Percentiles rank a stretch among this genome's conserved stretches.
Evolutionary conservation across 2,329 filamentous ascomycete genomes (phyloP).

Genomic region (Fusarium globosum): DNA sequence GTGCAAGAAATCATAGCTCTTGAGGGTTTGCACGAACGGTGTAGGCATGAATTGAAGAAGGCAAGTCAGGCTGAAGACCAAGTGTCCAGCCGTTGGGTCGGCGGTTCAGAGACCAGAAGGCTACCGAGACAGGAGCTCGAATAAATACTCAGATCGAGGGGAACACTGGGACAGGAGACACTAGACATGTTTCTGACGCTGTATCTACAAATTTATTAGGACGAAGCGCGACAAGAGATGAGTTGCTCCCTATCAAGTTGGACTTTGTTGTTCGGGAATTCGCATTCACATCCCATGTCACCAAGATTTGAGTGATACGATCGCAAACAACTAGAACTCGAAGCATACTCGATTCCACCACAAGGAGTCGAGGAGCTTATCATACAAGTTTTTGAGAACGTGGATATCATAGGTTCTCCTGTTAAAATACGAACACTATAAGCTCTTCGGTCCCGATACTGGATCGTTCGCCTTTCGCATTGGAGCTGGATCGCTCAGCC

Average conservation of each 20-base stretch:
- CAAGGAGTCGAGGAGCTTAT: neutral
- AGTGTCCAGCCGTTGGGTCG: neutral
- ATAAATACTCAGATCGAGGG: neutral
- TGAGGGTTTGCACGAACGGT: neutral
- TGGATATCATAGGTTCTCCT: neutral
- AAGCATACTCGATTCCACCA: neutral
- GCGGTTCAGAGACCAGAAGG: neutral
- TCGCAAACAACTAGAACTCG: neutral
- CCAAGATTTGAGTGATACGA: neutral
- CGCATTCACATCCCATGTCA: neutral
- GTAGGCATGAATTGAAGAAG: neutral
- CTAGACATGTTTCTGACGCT: neutral
- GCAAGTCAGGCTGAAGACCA: neutral
- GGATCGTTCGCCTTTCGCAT: constrained; percentile 81
- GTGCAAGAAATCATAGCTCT: neutral
- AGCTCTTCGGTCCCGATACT: constrained; percentile 76
- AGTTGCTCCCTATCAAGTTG: neutral
- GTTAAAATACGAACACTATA: neutral
- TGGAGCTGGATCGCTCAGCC: constrained; percentile 85
- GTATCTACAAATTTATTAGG: neutral
- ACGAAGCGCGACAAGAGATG: neutral
- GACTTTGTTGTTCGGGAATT: neutral
- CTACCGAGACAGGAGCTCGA: neutral
- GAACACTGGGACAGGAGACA: neutral
- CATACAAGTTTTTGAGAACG: neutral